phyloP scores from a whole-genome alignment of 2,329 filamentous ascomycete genomes.

The Ophiostoma piceae region DNA sequence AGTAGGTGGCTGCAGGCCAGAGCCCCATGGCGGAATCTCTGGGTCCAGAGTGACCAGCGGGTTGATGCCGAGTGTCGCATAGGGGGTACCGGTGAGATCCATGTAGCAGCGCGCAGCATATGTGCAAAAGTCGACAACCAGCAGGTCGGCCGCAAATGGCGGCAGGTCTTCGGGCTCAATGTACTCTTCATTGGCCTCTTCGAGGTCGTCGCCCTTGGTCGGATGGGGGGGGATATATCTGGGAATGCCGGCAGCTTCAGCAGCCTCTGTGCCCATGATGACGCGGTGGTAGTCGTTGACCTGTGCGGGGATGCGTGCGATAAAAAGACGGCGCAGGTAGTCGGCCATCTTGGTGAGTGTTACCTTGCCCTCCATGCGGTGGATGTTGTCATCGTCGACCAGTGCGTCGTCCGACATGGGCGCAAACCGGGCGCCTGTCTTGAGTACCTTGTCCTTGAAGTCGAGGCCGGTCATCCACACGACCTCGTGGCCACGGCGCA shows the following conservation, averaged over 20 bases:
- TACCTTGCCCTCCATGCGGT: slow-evolving; percentile 17
- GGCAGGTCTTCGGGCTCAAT: background rate
- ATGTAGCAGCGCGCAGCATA: slow-evolving; percentile 25
- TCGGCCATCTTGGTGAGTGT: slow-evolving; percentile 20
- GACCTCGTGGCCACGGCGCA: slow-evolving; percentile 37
- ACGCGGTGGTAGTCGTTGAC: slow-evolving; percentile 22
- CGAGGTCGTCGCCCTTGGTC: background rate
- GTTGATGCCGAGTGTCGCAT: slow-evolving; percentile 39
- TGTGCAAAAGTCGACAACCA: slow-evolving; percentile 27
- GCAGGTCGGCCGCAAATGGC: slow-evolving; percentile 24
- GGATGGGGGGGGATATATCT: background rate
- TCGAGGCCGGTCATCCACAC: slow-evolving; percentile 37
- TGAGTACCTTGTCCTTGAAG: slow-evolving; percentile 35
- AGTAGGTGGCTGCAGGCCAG: slow-evolving; percentile 30
- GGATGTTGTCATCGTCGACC: slow-evolving; percentile 26
- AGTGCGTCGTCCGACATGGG: slow-evolving; percentile 33
- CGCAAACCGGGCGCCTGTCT: slow-evolving; percentile 35
- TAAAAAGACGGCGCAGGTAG: slow-evolving; percentile 24
- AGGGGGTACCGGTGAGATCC: slow-evolving; percentile 30
- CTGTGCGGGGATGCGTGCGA: slow-evolving; percentile 25
- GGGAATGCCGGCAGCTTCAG: slow-evolving; percentile 1
- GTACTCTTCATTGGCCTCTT: background rate
- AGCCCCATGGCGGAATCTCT: slow-evolving; percentile 35
- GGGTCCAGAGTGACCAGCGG: slow-evolving; percentile 32
- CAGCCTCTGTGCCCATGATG: slow-evolving; percentile 11